Percentiles rank a stretch among this genome's conserved stretches.
These are phyloP conservation scores for Citrus medica DNA, from an alignment of 345 rosid genomes.

Conservation along the genomic window DNA sequence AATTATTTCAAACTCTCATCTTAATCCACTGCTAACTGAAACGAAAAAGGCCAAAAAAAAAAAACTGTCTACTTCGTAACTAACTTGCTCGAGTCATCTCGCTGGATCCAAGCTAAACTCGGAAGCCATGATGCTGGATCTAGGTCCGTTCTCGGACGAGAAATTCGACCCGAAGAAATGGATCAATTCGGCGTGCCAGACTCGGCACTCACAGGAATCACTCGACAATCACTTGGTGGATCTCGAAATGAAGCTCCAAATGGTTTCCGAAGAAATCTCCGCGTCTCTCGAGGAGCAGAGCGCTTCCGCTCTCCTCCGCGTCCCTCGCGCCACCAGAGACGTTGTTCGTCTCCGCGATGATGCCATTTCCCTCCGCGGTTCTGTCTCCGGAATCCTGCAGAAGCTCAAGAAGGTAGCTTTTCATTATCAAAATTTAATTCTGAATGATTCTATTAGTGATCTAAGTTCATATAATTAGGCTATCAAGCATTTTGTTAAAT, in stretches of 20 bases:
- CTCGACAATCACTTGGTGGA: slow-evolving; percentile 88
- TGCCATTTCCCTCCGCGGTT: slow-evolving; percentile 74
- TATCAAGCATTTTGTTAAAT: neutral
- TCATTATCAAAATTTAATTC: neutral
- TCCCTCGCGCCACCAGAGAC: slow-evolving; percentile 94
- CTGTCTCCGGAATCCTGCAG: slow-evolving; percentile 78
- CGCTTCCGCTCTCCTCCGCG: slow-evolving; percentile 79
- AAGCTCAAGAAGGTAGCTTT: slow-evolving; percentile 77
- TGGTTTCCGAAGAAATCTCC: slow-evolving; percentile 93
- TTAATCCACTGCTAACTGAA: neutral
- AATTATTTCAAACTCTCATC: neutral
- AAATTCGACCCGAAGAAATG: slow-evolving; percentile 94
- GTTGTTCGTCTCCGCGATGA: slow-evolving; percentile 92
- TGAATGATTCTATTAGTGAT: neutral
- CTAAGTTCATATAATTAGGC: neutral
- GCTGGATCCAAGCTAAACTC: neutral
- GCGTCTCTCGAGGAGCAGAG: slow-evolving; percentile 97
- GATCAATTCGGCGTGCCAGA: slow-evolving; percentile 81
- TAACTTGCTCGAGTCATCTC: neutral
- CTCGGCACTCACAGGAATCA: slow-evolving; percentile 81
- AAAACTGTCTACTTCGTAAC: neutral
- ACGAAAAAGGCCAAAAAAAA: neutral
- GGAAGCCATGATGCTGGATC: slow-evolving; percentile 72
- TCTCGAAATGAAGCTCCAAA: slow-evolving; percentile 99
- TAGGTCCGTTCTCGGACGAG: slow-evolving; percentile 93